These are phyloP conservation scores for Yamadazyma philogaea DNA, from an alignment of 805 yeast genomes.

Conservation along the genomic window DNA sequence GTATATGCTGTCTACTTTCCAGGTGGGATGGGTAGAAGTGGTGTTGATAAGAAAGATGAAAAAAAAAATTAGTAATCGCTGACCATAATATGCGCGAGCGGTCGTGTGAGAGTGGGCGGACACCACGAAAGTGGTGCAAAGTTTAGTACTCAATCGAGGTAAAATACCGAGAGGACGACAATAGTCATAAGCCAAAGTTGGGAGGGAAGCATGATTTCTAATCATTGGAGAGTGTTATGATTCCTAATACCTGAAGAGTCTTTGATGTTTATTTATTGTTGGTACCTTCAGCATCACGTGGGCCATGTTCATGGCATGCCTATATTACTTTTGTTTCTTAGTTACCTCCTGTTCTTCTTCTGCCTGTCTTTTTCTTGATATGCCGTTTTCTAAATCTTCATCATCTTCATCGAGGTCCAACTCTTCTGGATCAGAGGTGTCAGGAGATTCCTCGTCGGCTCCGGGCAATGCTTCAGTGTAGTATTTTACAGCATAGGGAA, in stretches of 20 bases:
- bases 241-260: no score
- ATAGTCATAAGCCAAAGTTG: no score
- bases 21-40: constrained; percentile 1
- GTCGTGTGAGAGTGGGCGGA: background rate
- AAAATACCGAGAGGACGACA: no score
- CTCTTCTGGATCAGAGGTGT: constrained; percentile 48
- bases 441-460: constrained; percentile 51
- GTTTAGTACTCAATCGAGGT: no score
- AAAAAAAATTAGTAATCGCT: background rate
- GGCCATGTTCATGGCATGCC: no score
- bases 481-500: constrained; percentile 80
- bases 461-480: constrained; percentile 73
- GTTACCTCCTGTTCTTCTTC: constrained; percentile 5
- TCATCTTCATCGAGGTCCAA: constrained; percentile 56
- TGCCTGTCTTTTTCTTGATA: constrained; percentile 2
- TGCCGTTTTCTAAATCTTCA: constrained; percentile 17
- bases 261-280: no score
- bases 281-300: no score
- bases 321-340: constrained; percentile 4
- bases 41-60: constrained; percentile 1
- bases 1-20: constrained; percentile 1
- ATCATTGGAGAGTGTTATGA: no score
- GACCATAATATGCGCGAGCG: background rate
- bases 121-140: no score
- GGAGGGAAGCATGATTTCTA: no score